Conservation (phyloP, 306 rosid species). For the Lathyrus aphaca region DNA sequence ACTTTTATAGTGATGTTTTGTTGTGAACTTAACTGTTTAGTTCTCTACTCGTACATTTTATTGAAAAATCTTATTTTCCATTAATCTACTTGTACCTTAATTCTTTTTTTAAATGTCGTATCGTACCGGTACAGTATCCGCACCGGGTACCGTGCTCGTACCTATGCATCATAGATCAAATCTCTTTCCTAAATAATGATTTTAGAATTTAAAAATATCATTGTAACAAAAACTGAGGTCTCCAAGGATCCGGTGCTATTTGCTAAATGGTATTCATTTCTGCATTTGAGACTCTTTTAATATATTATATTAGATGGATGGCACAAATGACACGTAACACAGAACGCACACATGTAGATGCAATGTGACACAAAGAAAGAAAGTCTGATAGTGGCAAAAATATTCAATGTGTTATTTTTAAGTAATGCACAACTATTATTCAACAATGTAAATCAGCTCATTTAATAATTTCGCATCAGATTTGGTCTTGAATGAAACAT, state of each 20-base stretch:
- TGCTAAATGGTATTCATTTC: neutral
- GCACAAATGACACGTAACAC: constrained; percentile 1
- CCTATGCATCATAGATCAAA: no score
- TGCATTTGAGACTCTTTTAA: neutral
- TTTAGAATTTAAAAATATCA: neutral
- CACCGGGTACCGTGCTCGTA: no score
- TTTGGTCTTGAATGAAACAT: constrained; percentile 24
- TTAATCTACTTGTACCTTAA: no score
- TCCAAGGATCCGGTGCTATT: neutral
- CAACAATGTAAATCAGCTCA: constrained; percentile 15
- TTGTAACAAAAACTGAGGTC: neutral
- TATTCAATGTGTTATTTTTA: no score
- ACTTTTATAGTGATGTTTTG: no score
- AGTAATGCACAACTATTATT: neutral
- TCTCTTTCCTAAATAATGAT: neutral
- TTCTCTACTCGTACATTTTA: no score
- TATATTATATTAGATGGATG: neutral
- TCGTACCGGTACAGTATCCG: no score
- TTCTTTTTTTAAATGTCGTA: no score
- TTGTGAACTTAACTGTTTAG: no score
- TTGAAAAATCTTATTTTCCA: no score
- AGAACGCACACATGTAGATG: constrained; percentile 1
- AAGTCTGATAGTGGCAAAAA: constrained; percentile 26
- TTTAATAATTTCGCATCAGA: constrained; percentile 12
- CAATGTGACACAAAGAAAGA: neutral